Base-by-base conservation (phyloP, 176 grass and related monocot genomes). In the Zea luxurians region DNA sequence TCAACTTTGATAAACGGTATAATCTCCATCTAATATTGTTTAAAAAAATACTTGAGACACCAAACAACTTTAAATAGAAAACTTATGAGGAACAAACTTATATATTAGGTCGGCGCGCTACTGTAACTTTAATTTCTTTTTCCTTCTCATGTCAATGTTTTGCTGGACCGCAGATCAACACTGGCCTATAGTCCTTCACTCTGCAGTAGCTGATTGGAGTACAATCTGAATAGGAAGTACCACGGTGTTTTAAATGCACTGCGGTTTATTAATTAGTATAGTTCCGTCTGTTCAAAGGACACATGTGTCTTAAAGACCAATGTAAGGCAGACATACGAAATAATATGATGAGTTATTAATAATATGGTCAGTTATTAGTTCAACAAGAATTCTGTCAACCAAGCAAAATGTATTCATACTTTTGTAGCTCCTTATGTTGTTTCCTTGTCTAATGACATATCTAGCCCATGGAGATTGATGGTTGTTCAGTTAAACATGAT, bases 151-250 rank as follows among this genome's bases (percentile, higher is more conserved):
- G 44, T 40, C 11, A 44, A 20, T 74, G 10, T 44, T 12, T 43
- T 27, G 2, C 8, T 9, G n/a, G 40, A 50, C 15, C 8, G n/a
- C 63, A 78, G 61, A 78, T 21, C 4, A 40, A 66, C 1, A 74
- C 15, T 4, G 16, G 8, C 6, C 37, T 8, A 20, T 48, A 4
- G 8, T 60, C 8, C 18, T 61, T 5, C 42, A 61, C 74, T 47
- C 66, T 59, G 64, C 37, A 17, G 64, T 27, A 43, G 20, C 4
- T 75, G 12, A 16, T 10, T 7, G 36, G 4, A 64, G 61, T 55
- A 36, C 70, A 35, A 35, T 48, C 20, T 54, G 60, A 35, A 36
- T 74, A 13, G 37, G 17, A 82, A 81, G 45, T 35, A 53, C 62
- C 6, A 20, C 17, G 8, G 48, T 11, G 12, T 20, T 42, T 66